A percentile compares a stretch with the other conserved stretches of the same genome.
Conservation (phyloP, 2,329 filamentous ascomycete genomes). For the Neofusicoccum cordaticola region DNA sequence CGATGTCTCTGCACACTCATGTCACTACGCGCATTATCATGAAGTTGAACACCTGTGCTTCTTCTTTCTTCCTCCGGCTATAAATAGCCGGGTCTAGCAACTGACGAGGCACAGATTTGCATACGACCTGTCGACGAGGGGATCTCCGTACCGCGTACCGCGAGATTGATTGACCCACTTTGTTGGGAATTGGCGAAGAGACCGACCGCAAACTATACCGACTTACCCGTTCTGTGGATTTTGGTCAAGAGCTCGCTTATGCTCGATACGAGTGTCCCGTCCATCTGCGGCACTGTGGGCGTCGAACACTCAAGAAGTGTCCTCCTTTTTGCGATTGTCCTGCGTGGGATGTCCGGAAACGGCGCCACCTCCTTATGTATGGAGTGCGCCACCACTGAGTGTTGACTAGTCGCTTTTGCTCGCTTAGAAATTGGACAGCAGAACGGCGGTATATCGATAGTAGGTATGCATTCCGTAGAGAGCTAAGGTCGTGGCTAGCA, state of each 20-base stretch:
- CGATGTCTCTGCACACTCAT: neutral
- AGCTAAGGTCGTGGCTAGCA: too few species aligned
- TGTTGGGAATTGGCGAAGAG: neutral
- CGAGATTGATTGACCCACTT: conserved; percentile 8
- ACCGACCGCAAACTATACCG: neutral
- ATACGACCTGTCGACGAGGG: neutral
- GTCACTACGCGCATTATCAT: neutral
- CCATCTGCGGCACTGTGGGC: too few species aligned
- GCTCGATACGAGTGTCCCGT: neutral
- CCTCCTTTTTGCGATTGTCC: too few species aligned
- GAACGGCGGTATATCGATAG: too few species aligned
- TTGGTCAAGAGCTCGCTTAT: neutral
- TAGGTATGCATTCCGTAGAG: too few species aligned
- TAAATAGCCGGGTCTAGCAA: neutral
- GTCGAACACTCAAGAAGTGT: too few species aligned
- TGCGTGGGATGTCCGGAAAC: too few species aligned
- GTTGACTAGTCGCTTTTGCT: too few species aligned
- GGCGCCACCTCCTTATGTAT: too few species aligned
- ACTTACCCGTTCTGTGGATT: neutral
- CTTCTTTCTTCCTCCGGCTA: neutral
- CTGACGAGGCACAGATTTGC: neutral
- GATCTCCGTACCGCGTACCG: neutral
- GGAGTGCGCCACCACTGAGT: too few species aligned
- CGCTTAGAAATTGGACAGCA: too few species aligned
- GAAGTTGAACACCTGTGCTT: neutral